These are phyloP conservation scores for Spinellus fusiger DNA, from an alignment of 192 early-diverging fungal species.

Conservation along the genomic window DNA sequence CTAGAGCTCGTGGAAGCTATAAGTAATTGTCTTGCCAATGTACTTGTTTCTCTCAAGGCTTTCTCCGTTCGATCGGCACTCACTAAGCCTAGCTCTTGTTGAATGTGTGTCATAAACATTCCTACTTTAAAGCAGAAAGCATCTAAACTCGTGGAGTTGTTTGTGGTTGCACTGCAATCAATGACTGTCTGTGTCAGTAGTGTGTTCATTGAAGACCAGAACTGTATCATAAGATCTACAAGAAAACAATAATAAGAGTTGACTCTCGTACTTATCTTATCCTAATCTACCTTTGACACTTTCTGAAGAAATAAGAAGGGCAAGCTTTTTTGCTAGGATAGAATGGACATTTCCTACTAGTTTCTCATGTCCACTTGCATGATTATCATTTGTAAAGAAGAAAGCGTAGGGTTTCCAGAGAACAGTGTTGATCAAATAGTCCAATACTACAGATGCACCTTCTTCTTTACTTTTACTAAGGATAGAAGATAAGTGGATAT, in stretches of 20 bases:
- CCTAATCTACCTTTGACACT: slow-evolving; percentile 3
- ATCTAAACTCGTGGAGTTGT: not conserved
- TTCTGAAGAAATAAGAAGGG: slow-evolving; percentile 2
- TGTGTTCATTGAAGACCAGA: slow-evolving; percentile 8
- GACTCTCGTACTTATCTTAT: not conserved
- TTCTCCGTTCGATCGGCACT: not conserved
- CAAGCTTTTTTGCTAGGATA: slow-evolving; percentile 9
- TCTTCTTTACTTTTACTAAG: slow-evolving; percentile 5
- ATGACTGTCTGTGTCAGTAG: slow-evolving; percentile 2
- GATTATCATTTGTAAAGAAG: slow-evolving; percentile 30
- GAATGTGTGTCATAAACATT: not conserved
- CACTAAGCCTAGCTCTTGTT: not conserved
- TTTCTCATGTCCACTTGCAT: slow-evolving; percentile 8
- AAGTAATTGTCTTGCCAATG: slow-evolving; percentile 1
- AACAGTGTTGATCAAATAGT: slow-evolving; percentile 18
- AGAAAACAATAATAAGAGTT: not conserved
- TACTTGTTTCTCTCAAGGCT: not conserved
- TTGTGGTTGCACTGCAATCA: not conserved
- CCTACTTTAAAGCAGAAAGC: slow-evolving; percentile 3
- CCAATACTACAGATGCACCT: not conserved
- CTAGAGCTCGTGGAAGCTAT: not conserved
- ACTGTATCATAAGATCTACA: slow-evolving; percentile 7
- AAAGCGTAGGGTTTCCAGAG: slow-evolving; percentile 38
- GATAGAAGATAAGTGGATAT: not conserved
- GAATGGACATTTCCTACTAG: slow-evolving; percentile 4